Percentiles rank a stretch among this genome's conserved stretches.
phyloP scores from a whole-genome alignment of 2,329 filamentous ascomycete species.

The Emergomyces orientalis region DNA sequence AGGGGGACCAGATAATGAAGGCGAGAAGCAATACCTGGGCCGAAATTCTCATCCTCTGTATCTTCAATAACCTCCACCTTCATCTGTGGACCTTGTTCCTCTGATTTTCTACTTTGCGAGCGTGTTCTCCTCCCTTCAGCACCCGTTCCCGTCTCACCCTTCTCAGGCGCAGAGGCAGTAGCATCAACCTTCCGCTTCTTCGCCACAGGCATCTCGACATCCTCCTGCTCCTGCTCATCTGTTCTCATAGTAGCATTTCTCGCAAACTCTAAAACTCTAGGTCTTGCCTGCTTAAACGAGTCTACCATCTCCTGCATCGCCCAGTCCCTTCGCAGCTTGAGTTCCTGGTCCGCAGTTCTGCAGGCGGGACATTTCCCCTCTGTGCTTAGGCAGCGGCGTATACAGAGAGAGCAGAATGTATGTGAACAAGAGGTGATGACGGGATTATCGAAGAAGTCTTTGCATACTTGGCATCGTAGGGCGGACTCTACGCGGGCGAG shows the following conservation, averaged over 20 bases:
- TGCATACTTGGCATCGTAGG: constrained; percentile 92
- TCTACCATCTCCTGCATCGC: constrained; percentile 76
- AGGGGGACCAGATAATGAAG: neutral
- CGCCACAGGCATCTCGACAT: constrained; percentile 22
- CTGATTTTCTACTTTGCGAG: constrained; percentile 23
- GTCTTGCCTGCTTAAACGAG: constrained; percentile 59
- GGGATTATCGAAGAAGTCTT: constrained; percentile 90
- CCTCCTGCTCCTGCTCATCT: constrained; percentile 38
- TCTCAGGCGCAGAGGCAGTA: constrained; percentile 16
- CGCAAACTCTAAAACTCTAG: constrained; percentile 56
- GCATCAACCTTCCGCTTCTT: constrained; percentile 31
- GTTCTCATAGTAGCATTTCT: constrained; percentile 25
- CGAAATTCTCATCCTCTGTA: constrained; percentile 33
- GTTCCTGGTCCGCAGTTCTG: constrained; percentile 66
- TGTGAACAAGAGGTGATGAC: constrained; percentile 93
- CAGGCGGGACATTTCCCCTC: constrained; percentile 87
- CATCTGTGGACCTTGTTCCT: constrained; percentile 12
- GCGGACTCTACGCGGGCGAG: constrained; percentile 60
- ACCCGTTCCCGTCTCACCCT: constrained; percentile 33
- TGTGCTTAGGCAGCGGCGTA: constrained; percentile 69
- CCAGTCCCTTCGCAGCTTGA: constrained; percentile 76
- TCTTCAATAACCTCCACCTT: constrained; percentile 30
- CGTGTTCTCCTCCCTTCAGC: constrained; percentile 27
- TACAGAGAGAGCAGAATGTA: constrained; percentile 94
- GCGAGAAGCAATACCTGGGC: constrained; percentile 25